Evolutionary conservation across 495 filamentous ascomycete genomes (phyloP).

Genomic region (Aspergillus nidulans): DNA sequence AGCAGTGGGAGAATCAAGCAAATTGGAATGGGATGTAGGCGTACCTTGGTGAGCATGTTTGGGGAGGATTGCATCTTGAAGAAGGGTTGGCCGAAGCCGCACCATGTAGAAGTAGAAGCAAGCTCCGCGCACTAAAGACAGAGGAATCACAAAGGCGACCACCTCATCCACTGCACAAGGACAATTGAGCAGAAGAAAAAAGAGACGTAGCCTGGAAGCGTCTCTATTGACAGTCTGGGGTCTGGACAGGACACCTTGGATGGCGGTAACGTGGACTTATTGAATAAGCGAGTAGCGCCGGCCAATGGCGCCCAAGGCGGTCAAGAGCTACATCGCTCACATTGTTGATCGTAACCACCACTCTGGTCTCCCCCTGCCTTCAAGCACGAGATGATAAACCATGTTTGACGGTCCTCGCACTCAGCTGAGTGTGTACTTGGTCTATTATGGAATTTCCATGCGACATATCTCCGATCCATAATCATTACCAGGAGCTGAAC

Average conservation of each 20-base stretch:
- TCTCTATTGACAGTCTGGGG: constrained; percentile 18
- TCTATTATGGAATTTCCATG: background rate
- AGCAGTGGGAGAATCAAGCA: background rate
- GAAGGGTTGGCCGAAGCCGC: constrained; percentile 45
- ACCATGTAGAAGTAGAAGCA: constrained; percentile 37
- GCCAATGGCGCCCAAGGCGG: constrained; percentile 40
- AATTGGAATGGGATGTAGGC: constrained; percentile 14
- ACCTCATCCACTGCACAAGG: constrained; percentile 37
- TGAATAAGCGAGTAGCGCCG: constrained; percentile 36
- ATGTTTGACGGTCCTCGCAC: background rate
- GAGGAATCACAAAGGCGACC: constrained; percentile 31
- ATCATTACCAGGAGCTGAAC: background rate
- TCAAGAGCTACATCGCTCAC: constrained; percentile 21
- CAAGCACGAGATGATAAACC: background rate
- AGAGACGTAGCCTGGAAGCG: constrained; percentile 16
- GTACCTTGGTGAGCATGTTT: constrained; percentile 75
- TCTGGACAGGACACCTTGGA: constrained; percentile 22
- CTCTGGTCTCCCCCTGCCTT: background rate
- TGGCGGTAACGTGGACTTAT: constrained; percentile 45
- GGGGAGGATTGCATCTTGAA: constrained; percentile 66
- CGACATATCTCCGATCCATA: background rate
- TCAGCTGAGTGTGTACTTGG: background rate
- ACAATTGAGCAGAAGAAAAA: constrained; percentile 18
- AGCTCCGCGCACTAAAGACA: constrained; percentile 39
- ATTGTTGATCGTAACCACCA: background rate